Conservation (phyloP, 768 basidiomycete species). For the Trametes coccinea region DNA sequence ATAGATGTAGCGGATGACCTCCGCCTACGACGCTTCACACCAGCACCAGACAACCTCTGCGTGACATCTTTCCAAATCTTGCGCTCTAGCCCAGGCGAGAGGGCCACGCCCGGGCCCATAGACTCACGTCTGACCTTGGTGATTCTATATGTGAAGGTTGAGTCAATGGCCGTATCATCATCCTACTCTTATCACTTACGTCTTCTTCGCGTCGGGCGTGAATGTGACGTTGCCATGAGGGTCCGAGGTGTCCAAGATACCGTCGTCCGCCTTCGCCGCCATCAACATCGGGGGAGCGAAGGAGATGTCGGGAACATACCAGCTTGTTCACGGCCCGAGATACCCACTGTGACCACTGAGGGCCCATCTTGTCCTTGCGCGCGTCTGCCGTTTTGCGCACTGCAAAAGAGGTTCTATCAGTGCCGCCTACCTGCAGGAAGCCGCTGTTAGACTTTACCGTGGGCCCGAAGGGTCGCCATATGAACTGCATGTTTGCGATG, state of each 20-base stretch:
- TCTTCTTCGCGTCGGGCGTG: conserved; percentile 47
- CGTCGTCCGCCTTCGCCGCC: conserved; percentile 42
- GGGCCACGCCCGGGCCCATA: conserved; percentile 28
- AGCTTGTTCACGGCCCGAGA: conserved; percentile 46
- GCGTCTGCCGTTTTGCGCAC: conserved; percentile 48
- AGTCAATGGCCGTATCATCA: background rate
- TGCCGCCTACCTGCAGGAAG: background rate
- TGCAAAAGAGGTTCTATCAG: conserved; percentile 18
- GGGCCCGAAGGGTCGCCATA: conserved; percentile 46
- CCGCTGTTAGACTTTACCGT: conserved; percentile 36
- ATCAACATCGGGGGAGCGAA: background rate
- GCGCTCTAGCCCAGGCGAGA: conserved; percentile 36
- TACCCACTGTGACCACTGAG: conserved; percentile 51
- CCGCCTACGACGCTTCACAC: conserved; percentile 28
- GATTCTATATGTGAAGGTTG: conserved; percentile 30
- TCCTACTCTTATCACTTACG: conserved; percentile 33
- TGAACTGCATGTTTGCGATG: conserved; percentile 48
- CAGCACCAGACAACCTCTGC: conserved; percentile 27
- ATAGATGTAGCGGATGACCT: background rate
- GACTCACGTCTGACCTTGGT: conserved; percentile 36
- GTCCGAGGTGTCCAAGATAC: conserved; percentile 40
- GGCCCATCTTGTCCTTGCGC: conserved; percentile 47
- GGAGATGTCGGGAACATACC: conserved; percentile 26
- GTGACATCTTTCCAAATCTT: conserved; percentile 42
- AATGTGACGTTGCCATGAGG: conserved; percentile 40